Evolutionary conservation across 805 yeast genomes (phyloP), one percentile per base, ranked within the genome.

Genomic region (Brettanomyces sp.): DNA sequence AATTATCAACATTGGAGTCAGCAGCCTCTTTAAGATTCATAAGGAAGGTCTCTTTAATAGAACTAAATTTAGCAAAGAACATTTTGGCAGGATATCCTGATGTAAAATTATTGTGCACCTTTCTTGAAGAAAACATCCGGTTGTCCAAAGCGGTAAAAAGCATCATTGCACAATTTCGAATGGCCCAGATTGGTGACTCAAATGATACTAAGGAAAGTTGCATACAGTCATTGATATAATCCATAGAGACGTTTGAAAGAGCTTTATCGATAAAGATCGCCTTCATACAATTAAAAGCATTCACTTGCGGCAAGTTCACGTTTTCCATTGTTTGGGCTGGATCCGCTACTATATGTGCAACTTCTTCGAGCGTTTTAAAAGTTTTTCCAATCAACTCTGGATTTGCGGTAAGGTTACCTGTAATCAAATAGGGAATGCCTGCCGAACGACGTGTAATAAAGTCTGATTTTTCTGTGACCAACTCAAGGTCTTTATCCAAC

Each of bases 121-220:
- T 67, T 40, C 70, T 70, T 12, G 72, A 75, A 1, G 95, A 95
- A 63, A 91, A 90, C 4, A 93, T 57, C 49, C 91, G 72, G 48
- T 82, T 83, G 56, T 87, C 93, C 38, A 91, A 63, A 0, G 95
- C 80, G 1, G 95, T 82, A 60, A 89, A 91, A 37, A 91, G 69
- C 98, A 91, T 93, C 18, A 90, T 84, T 0, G 95, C 88, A 62
- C 97, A 87, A 59, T 91, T 91, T 57, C 96, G 73, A 25, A 91
- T 74, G 0, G 95, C 80, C 98, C 98, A 91, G 23, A 79, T 69
- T 2, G 72, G 66, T 2, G 85, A 77, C 1, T 76, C 70, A 62
- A 91, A 87, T 34, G 80, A 73, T 2, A 64, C 55, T 39, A 93
- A 69, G 0, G 95, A 70, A 21, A 86, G 60, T 24, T 71, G 69